Evolutionary conservation across 805 yeast genomes (phyloP).

Genomic region (Lipomyces starkeyi): DNA sequence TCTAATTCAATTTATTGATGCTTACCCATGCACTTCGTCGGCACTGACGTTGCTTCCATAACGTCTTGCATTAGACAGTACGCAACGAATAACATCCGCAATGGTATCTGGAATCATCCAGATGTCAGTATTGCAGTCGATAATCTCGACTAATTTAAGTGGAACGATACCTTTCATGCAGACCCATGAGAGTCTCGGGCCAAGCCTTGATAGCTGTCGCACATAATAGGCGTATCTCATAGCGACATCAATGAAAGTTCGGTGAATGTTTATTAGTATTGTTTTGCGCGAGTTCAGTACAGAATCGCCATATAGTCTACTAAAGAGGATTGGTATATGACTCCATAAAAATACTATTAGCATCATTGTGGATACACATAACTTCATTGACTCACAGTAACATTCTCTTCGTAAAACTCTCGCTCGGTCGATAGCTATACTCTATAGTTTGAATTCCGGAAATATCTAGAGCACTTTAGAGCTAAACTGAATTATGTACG

Average conservation of each 20-base stretch:
- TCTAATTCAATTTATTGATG: background rate
- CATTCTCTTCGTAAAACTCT: slow-evolving; percentile 10
- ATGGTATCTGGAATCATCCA: background rate
- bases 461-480: slow-evolving; percentile 17
- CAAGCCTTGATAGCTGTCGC: slow-evolving; percentile 7
- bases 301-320: slow-evolving; percentile 18
- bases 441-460: slow-evolving; percentile 19
- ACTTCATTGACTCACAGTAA: slow-evolving; percentile 14
- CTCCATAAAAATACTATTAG: slow-evolving; percentile 8
- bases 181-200: background rate
- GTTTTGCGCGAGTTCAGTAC: slow-evolving; percentile 25
- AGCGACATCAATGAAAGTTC: slow-evolving; percentile 29
- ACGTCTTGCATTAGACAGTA: background rate
- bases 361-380: background rate
- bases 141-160: too few relatives aligned
- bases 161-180: slow-evolving; percentile 11
- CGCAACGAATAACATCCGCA: slow-evolving; percentile 1
- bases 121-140: background rate
- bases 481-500: background rate
- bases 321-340: slow-evolving; percentile 13
- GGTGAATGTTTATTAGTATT: slow-evolving; percentile 23
- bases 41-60: background rate
- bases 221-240: slow-evolving; percentile 29
- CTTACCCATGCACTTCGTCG: slow-evolving; percentile 13
- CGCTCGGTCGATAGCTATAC: slow-evolving; percentile 9